Conservation (phyloP, 2,329 filamentous ascomycete genomes). For the Cladosporium halotolerans region DNA sequence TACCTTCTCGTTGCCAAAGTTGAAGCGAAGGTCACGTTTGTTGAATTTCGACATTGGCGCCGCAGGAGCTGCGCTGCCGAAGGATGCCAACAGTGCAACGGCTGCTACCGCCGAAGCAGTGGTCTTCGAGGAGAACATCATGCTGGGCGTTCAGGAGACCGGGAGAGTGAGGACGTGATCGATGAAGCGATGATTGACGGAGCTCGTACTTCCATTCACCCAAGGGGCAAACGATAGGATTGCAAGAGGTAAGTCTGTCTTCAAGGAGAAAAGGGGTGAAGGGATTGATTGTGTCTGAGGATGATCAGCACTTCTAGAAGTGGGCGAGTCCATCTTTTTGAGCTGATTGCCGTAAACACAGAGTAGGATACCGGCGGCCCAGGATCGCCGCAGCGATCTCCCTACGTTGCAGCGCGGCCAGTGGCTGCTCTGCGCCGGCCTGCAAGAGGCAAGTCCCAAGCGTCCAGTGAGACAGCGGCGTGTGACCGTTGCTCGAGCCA, state of each 20-base stretch:
- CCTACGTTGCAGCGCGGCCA: not conserved
- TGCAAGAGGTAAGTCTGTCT: not conserved
- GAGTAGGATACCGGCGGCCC: not conserved
- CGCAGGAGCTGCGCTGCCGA: constrained; percentile 20
- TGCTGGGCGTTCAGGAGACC: constrained; percentile 9
- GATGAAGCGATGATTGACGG: not conserved
- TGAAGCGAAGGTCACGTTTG: constrained; percentile 27
- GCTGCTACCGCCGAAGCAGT: constrained; percentile 17
- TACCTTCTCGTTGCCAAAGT: constrained; percentile 51
- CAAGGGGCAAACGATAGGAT: not conserved
- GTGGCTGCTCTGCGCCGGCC: not conserved
- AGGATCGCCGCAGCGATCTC: not conserved
- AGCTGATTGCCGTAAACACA: constrained; percentile 1
- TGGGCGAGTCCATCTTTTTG: constrained; percentile 5
- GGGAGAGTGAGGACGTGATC: not conserved
- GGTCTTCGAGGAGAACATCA: constrained; percentile 17
- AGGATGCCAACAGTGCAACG: constrained; percentile 20
- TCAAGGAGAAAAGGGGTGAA: not conserved
- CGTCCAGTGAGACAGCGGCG: constrained; percentile 9
- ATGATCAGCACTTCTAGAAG: not conserved
- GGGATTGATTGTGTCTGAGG: constrained; percentile 3
- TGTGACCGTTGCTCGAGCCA: constrained; percentile 11
- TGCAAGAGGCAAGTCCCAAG: not conserved
- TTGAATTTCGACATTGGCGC: constrained; percentile 15
- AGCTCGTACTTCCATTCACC: constrained; percentile 1